Conservation (phyloP, 2,329 filamentous ascomycete genomes). For the Aspergillus fructus region DNA sequence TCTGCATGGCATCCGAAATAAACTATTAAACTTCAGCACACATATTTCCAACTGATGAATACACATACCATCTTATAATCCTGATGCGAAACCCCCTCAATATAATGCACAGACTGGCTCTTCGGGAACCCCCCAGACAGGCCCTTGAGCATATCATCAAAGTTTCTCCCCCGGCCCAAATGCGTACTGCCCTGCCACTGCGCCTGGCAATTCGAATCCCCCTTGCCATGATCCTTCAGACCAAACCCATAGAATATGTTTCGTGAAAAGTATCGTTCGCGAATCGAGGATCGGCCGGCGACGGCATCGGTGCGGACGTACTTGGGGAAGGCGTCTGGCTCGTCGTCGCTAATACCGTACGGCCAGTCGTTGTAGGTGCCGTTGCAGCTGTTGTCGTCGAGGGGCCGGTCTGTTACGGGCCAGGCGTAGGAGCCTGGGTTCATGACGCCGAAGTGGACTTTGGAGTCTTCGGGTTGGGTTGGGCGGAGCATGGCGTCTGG, state of each 20-base stretch:
- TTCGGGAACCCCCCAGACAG: not conserved
- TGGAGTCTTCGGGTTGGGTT: not conserved
- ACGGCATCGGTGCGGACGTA: not conserved
- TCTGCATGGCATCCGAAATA: not conserved
- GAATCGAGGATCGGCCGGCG: not conserved
- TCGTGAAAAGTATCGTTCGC: not conserved
- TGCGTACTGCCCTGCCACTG: not conserved
- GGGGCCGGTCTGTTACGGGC: not conserved
- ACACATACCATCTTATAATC: not conserved
- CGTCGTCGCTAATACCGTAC: not conserved
- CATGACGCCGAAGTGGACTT: not conserved
- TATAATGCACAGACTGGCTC: not conserved
- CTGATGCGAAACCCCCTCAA: not conserved
- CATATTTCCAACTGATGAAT: not conserved
- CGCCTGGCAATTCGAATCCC: not conserved
- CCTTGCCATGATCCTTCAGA: not conserved
- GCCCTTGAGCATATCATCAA: not conserved
- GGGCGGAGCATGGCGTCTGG: not conserved
- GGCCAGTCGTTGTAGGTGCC: not conserved
- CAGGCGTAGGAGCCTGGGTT: conserved; percentile 1
- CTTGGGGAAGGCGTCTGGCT: not conserved
- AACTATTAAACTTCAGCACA: not conserved
- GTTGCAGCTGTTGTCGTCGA: not conserved
- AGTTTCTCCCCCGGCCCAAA: not conserved
- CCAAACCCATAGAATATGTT: not conserved